A percentile compares a stretch with the other conserved stretches of the same genome.
These are phyloP conservation scores for Botrytis hyacinthi DNA, from an alignment of 2,329 filamentous ascomycete genomes.

Conservation along the genomic window DNA sequence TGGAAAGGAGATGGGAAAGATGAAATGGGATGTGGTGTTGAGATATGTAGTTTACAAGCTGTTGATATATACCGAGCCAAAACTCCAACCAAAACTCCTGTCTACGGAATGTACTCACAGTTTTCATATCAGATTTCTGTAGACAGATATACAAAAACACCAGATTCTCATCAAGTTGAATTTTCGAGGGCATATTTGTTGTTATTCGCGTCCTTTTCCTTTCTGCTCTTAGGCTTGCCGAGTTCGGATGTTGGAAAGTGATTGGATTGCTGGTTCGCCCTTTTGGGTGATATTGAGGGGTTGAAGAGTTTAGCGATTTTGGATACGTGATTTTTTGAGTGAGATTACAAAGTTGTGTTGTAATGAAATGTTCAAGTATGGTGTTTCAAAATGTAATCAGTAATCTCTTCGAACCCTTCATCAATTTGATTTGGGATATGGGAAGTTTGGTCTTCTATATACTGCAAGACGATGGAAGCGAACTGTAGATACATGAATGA, in stretches of 20 bases:
- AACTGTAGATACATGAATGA: constrained; percentile 8
- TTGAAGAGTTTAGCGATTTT: background rate
- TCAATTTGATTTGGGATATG: background rate
- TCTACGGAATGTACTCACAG: constrained; percentile 35
- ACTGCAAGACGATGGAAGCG: constrained; percentile 2
- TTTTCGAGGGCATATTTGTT: constrained; percentile 41
- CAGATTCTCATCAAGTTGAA: constrained; percentile 42
- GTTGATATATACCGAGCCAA: background rate
- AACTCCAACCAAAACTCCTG: background rate
- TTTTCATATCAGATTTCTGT: constrained; percentile 41
- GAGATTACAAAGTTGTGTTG: background rate
- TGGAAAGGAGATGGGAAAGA: background rate
- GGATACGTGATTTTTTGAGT: background rate
- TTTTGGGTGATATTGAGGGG: background rate
- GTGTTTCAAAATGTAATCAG: background rate
- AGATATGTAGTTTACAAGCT: background rate
- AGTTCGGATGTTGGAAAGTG: background rate
- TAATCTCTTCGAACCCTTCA: background rate
- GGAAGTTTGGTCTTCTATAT: background rate
- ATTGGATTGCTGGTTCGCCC: background rate
- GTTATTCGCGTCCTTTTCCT: no score
- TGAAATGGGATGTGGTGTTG: background rate
- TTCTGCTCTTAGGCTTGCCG: background rate
- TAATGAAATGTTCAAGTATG: background rate
- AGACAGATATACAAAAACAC: constrained; percentile 46